These are phyloP conservation scores for Trematosphaeria pertusa DNA, from an alignment of 2,329 filamentous ascomycete species.

Conservation along the genomic window DNA sequence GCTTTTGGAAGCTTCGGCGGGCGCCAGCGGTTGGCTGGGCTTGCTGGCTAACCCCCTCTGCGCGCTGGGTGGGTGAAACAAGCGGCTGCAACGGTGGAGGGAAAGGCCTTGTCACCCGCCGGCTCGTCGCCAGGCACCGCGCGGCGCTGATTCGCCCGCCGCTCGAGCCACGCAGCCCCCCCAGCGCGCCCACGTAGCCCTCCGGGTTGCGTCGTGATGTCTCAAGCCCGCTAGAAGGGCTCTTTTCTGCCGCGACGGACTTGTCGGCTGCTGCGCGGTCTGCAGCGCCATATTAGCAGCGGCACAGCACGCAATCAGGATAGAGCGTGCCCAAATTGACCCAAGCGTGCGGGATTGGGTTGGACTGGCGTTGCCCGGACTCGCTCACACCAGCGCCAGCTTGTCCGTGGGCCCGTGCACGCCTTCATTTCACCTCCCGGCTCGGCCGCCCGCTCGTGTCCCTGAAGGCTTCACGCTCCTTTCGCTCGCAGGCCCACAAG, in stretches of 20 bases:
- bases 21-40: constrained; percentile 5
- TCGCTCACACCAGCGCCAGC: too few relatives aligned
- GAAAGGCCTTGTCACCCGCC: background rate
- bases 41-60: background rate
- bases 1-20: background rate
- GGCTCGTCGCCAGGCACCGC: constrained; percentile 6
- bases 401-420: background rate
- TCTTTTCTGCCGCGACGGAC: background rate
- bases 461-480: constrained; percentile 5
- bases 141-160: constrained; percentile 4
- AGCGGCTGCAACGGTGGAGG: background rate
- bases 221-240: background rate
- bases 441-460: background rate
- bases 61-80: constrained; percentile 7
- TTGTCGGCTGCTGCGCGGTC: background rate
- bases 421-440: constrained; percentile 1
- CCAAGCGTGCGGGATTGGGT: too few relatives aligned
- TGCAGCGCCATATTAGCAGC: background rate
- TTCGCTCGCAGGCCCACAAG: constrained; percentile 17
- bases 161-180: too few relatives aligned
- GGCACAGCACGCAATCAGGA: too few relatives aligned
- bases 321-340: too few relatives aligned
- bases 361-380: too few relatives aligned
- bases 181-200: background rate
- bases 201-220: background rate